These are phyloP conservation scores for Mucor mucedo DNA, from an alignment of 371 early-diverging fungal genomes.

Conservation along the genomic window DNA sequence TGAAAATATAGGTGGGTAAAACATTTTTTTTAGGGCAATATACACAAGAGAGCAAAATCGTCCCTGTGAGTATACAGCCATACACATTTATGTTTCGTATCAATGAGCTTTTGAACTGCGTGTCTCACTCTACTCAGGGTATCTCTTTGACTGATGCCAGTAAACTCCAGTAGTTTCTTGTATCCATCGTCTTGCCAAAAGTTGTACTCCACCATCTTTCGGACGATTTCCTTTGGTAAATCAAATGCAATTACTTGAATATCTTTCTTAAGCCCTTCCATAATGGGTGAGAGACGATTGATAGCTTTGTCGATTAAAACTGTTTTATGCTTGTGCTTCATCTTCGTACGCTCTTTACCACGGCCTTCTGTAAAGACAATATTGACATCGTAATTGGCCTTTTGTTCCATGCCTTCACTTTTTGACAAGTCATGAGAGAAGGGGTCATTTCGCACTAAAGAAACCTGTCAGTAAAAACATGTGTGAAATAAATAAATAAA, in stretches of 20 bases:
- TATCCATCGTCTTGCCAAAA: constrained; percentile 70
- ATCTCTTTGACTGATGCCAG: constrained; percentile 41
- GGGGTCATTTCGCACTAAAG: constrained; percentile 33
- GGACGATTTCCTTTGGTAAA: constrained; percentile 63
- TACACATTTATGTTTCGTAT: constrained; percentile 63
- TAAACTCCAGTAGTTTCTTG: constrained; percentile 49
- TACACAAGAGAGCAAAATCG: constrained; percentile 63
- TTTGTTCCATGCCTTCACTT: constrained; percentile 38
- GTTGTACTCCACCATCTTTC: constrained; percentile 59
- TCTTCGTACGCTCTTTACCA: constrained; percentile 52
- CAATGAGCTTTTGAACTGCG: constrained; percentile 63
- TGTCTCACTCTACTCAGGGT: constrained; percentile 59
- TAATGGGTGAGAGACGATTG: constrained; percentile 56
- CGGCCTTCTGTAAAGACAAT: constrained; percentile 49
- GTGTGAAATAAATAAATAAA: neutral
- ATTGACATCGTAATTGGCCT: constrained; percentile 48
- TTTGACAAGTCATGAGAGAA: constrained; percentile 43
- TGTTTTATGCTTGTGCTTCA: constrained; percentile 76
- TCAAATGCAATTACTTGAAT: constrained; percentile 77
- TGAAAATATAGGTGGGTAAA: too few relatives aligned
- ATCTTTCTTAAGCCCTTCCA: constrained; percentile 57
- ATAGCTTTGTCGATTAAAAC: constrained; percentile 73
- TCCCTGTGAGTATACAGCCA: constrained; percentile 80
- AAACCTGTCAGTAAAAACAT: neutral
- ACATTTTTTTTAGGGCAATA: constrained; percentile 12